These are phyloP conservation scores for Xylaria sp. DNA, from an alignment of 2,329 filamentous ascomycete genomes.

Conservation along the genomic window DNA sequence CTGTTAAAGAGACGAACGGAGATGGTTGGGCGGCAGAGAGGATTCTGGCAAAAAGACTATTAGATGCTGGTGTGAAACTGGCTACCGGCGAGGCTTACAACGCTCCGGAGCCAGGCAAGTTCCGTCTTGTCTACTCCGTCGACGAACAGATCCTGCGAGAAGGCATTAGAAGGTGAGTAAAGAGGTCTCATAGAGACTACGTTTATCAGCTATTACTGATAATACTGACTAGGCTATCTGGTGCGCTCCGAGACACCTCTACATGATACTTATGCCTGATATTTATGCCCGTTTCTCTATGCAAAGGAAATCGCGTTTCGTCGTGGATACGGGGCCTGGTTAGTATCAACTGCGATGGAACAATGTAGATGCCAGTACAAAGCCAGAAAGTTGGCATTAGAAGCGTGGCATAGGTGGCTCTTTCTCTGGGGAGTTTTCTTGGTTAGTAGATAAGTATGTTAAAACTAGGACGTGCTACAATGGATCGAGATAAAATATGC, in stretches of 20 bases:
- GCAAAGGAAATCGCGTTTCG: neutral
- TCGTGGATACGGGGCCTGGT: neutral
- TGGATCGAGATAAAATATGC: too few species aligned
- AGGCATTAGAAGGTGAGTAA: constrained; percentile 30
- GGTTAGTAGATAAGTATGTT: neutral
- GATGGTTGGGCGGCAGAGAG: constrained; percentile 34
- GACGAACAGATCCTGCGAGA: constrained; percentile 27
- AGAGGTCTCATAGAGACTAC: too few species aligned
- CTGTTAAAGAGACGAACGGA: constrained; percentile 26
- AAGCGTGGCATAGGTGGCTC: too few species aligned
- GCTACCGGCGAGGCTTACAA: constrained; percentile 27
- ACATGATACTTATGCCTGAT: neutral
- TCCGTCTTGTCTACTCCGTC: constrained; percentile 31
- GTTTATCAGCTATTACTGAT: neutral
- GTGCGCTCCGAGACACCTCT: neutral
- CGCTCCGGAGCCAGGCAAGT: constrained; percentile 27
- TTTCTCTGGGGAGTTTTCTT: too few species aligned
- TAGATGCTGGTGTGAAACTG: constrained; percentile 29
- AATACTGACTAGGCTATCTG: neutral
- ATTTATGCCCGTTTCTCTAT: neutral
- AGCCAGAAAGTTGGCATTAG: too few species aligned
- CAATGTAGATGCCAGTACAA: too few species aligned
- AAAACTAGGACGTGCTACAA: neutral
- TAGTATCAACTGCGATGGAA: neutral
- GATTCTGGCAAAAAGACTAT: constrained; percentile 26